Evolutionary conservation across 352 stramenopile genomes (phyloP), one percentile per base, ranked within the genome.

Genomic region (Pythium brassicae): DNA sequence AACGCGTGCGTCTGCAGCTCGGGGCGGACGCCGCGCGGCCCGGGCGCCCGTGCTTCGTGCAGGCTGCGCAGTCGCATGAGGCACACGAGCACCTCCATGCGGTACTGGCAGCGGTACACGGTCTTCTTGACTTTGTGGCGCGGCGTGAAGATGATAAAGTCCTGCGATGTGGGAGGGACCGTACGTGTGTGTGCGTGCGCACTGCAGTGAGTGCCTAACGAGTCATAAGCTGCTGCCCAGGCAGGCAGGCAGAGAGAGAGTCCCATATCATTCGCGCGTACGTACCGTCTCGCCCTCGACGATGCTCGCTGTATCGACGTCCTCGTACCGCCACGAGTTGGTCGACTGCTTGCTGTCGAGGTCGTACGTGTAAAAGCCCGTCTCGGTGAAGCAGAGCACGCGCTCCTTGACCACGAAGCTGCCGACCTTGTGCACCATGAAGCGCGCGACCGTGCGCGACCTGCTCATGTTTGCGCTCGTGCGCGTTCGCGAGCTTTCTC

Each of bases 361-460:
- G 47, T 91, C 80, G 57, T 85, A 71, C 19, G 83, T 93, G 37
- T 62, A 91, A 54, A 93, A 93, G 17, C 68, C 72, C 46, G 78
- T 72, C 50, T 87, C 77, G 22, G 72, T 77, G n/a, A 93, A 87
- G 66, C 80, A 89, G 43, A 93, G 56, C 59, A 91, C 80, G 52
- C 83, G 83, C 65, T 91, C 83, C 57, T 93, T 93, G n/a, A 88
- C 68, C 47, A 87, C 78, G 56, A 92, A 92, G 59, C 71, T 86
- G 55, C 80, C 80, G 50, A 93, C 80, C 53, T 91, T 93, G 68
- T 87, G 74, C 53, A 93, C 81, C 80, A 91, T 89, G 62, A 87
- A 93, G 55, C 83, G 83, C 55, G 75, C 83, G 27, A 87, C 56
- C 44, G 86, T 75, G 51, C 72, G 71, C 55, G 81, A 78, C 59